Percentiles rank a stretch among this genome's conserved stretches.
phyloP scores from a whole-genome alignment of 139 green algal genomes.

The Chlamydomonas incerta region DNA sequence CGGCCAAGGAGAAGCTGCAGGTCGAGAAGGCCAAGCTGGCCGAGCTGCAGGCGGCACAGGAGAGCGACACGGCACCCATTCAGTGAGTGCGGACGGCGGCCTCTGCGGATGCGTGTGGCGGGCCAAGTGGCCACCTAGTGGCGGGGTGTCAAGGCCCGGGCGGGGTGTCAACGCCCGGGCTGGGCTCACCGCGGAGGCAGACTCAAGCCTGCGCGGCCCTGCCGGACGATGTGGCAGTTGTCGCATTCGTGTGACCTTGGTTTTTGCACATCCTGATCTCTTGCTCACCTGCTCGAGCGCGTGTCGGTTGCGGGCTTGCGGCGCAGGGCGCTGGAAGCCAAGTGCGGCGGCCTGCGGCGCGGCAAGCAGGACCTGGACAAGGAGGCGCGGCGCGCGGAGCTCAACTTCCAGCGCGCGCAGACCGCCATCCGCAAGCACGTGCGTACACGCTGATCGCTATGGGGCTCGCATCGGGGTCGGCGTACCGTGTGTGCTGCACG shows the following conservation, averaged over 20 bases:
- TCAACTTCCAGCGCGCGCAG: not conserved
- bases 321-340: not conserved
- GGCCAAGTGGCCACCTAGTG: not conserved
- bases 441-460: not conserved
- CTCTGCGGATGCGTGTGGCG: not conserved
- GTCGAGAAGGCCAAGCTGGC: not conserved
- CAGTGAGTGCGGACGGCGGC: not conserved
- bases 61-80: conserved; percentile 29
- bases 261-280: too few relatives aligned
- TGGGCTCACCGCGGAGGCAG: too few relatives aligned
- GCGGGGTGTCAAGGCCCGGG: not conserved
- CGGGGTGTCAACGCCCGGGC: too few relatives aligned
- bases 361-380: not conserved
- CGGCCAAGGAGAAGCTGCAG: conserved; percentile 14
- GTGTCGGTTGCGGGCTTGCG: too few relatives aligned
- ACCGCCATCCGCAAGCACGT: not conserved
- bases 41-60: not conserved
- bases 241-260: too few relatives aligned
- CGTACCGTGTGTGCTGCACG: too few relatives aligned
- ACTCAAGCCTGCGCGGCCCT: too few relatives aligned
- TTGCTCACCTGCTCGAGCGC: too few relatives aligned
- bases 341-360: not conserved
- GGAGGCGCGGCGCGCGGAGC: not conserved
- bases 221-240: too few relatives aligned
- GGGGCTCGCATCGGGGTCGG: not conserved